Base-by-base conservation (phyloP, 2,329 filamentous ascomycete species). In the Rhexocercosporidium sp. region DNA sequence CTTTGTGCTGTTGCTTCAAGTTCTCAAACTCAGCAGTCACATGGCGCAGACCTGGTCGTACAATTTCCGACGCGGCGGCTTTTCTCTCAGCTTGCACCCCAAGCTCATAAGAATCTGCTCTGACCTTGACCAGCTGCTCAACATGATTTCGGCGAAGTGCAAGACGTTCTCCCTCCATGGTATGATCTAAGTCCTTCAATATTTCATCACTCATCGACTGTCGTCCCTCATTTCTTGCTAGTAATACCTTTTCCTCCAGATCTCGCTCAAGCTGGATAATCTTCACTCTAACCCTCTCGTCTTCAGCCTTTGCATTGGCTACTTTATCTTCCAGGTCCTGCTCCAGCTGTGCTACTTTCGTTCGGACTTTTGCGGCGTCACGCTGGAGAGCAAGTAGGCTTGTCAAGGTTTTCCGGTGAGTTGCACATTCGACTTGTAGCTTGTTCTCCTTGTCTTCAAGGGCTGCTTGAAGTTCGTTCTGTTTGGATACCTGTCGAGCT, bases 31-130 rank as follows among this genome's bases (percentile, higher is more conserved):
- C 31, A 1, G 8, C 27, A 3, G 16, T 37, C 9, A n/a, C 44
- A 20, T 34, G 29, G 11, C 29, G 18, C 3, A 20, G 6, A n/a
- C n/a, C 11, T n/a, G 29, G 18, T 4, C 9, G 27, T 34, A 7
- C 1, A 14, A 25, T 3, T 2, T 25, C 18, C 9, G 25, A 16
- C 1, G 29, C 14, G 8, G 16, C 51, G 25, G 41, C 25, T 22
- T 62, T 22, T 16, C 54, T 22, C 54, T 61, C 66, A 25, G 62
- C 61, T 16, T 57, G 34, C 7, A 61, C 25, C 3, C 66, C 66
- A n/a, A 56, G 34, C 31, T 64, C 16, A 37, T 67, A 67, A 1
- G 66, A 63, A 11, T 64, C 61, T 2, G 54, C 29, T 29, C 62
- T 61, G 14, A 62, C 62, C 27, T 64, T 56, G 49, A 34, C 25